Evolutionary conservation across 108 stramenopile genomes (phyloP).

Genomic region (Cyclotella choctawhatcheeana): DNA sequence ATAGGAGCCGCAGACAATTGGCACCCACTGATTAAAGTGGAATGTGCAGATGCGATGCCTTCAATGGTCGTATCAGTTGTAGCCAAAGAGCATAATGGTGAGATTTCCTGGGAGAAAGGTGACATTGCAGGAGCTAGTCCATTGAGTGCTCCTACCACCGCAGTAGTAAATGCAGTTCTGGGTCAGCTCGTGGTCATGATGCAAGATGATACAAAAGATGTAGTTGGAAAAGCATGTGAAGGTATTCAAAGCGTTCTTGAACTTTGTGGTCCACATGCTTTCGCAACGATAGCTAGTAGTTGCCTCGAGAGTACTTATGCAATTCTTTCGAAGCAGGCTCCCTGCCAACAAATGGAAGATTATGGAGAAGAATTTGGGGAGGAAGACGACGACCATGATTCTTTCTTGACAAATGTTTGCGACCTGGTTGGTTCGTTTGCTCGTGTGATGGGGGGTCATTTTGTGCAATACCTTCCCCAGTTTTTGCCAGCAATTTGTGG

Average conservation of each 20-base stretch:
- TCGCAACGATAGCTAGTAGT: slow-evolving; percentile 70
- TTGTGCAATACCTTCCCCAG: slow-evolving; percentile 79
- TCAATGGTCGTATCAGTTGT: slow-evolving; percentile 76
- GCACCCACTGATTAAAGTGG: slow-evolving; percentile 91
- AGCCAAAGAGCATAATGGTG: slow-evolving; percentile 77
- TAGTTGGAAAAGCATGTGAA: slow-evolving; percentile 90
- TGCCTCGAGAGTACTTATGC: slow-evolving; percentile 67
- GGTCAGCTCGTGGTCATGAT: slow-evolving; percentile 79
- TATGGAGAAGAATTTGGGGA: slow-evolving; percentile 66
- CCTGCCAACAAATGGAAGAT: slow-evolving; percentile 76
- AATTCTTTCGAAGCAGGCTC: slow-evolving; percentile 79
- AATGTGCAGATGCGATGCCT: slow-evolving; percentile 83
- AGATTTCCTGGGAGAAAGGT: slow-evolving; percentile 90
- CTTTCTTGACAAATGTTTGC: slow-evolving; percentile 89
- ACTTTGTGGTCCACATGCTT: slow-evolving; percentile 84
- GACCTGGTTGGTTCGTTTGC: slow-evolving; percentile 88
- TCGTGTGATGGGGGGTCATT: slow-evolving; percentile 85
- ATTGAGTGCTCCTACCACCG: slow-evolving; percentile 72
- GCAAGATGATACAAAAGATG: slow-evolving; percentile 80
- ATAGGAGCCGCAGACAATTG: slow-evolving; percentile 84
- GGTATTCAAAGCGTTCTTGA: slow-evolving; percentile 88
- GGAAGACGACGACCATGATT: slow-evolving; percentile 95
- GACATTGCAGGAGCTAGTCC: slow-evolving; percentile 69
- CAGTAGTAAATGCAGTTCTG: slow-evolving; percentile 73
- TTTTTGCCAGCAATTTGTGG: slow-evolving; percentile 88